Conservation (phyloP, 306 rosid genomes). For the Quercus alba region DNA sequence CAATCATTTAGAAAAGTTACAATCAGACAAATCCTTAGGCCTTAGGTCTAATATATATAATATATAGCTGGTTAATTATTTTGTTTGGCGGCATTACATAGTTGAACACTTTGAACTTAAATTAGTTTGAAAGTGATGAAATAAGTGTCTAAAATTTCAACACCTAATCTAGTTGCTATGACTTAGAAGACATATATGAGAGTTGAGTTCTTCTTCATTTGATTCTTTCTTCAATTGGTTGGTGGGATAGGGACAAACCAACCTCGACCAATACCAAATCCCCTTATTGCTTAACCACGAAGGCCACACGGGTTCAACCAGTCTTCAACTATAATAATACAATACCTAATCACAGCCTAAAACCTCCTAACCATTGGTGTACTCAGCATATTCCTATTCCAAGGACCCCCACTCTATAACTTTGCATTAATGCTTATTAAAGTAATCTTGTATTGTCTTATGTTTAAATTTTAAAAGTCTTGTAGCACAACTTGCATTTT, state of each 20-base stretch:
- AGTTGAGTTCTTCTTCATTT: background rate
- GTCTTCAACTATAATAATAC: no score
- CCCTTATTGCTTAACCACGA: constrained; percentile 24
- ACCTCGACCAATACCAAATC: background rate
- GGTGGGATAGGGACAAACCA: constrained; percentile 21
- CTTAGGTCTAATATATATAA: no score
- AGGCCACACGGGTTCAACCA: background rate
- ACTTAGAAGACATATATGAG: background rate
- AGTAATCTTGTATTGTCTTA: background rate
- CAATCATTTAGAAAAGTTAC: background rate
- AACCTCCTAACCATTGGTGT: constrained; percentile 7
- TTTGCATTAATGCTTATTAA: background rate
- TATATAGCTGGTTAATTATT: no score
- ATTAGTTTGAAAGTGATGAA: no score
- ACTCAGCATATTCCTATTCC: constrained; percentile 13
- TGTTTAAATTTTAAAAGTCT: background rate
- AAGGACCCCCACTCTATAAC: background rate
- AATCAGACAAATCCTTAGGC: background rate
- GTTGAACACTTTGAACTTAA: background rate
- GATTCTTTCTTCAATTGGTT: constrained; percentile 8
- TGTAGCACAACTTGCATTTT: no score
- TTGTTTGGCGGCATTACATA: no score
- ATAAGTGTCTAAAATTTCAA: background rate
- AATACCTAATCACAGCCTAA: constrained; percentile 4
- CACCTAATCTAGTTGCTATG: background rate